A percentile compares a stretch with the other conserved stretches of the same genome.
Conservation (phyloP, 345 rosid genomes). For the Xanthoceras sorbifolium region DNA sequence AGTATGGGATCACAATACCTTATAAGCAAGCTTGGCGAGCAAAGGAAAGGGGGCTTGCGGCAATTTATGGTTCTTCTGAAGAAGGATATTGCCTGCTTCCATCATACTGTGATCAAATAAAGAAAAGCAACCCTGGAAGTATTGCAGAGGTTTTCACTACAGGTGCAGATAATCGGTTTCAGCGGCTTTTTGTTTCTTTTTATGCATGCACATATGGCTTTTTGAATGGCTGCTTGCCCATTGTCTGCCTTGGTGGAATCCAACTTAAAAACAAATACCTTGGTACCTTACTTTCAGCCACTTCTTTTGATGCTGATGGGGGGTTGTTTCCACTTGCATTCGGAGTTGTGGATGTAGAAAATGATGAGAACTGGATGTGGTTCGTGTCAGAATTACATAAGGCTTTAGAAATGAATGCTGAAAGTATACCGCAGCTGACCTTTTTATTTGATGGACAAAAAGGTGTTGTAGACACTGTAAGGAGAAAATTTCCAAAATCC, state of each 20-base stretch:
- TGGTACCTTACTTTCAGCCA: conserved; percentile 53
- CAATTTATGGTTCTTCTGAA: conserved; percentile 64
- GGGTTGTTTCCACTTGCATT: conserved; percentile 58
- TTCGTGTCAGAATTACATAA: conserved; percentile 58
- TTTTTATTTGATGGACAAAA: conserved; percentile 44
- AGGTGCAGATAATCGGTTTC: conserved; percentile 51
- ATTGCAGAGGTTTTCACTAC: conserved; percentile 47
- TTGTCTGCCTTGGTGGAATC: conserved; percentile 47
- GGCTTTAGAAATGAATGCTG: conserved; percentile 40
- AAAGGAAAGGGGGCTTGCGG: conserved; percentile 63
- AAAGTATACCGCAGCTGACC: conserved; percentile 40
- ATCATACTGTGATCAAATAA: conserved; percentile 49
- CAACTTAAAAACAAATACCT: conserved; percentile 59
- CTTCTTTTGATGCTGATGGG: conserved; percentile 61
- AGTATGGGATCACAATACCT: conserved; percentile 53
- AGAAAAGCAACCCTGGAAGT: conserved; percentile 51
- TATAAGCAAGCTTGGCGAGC: conserved; percentile 70
- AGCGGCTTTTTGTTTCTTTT: conserved; percentile 50
- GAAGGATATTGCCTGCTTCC: conserved; percentile 61
- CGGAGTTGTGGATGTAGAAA: conserved; percentile 55
- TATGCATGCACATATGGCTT: conserved; percentile 48
- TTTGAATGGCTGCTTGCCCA: conserved; percentile 55
- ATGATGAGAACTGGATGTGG: conserved; percentile 57
- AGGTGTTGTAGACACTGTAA: conserved; percentile 41
- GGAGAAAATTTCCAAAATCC: conserved; percentile 43